Percentiles rank a stretch among this genome's conserved stretches.
Evolutionary conservation across 768 basidiomycete species (phyloP).

Genomic region (Calocybe indica): DNA sequence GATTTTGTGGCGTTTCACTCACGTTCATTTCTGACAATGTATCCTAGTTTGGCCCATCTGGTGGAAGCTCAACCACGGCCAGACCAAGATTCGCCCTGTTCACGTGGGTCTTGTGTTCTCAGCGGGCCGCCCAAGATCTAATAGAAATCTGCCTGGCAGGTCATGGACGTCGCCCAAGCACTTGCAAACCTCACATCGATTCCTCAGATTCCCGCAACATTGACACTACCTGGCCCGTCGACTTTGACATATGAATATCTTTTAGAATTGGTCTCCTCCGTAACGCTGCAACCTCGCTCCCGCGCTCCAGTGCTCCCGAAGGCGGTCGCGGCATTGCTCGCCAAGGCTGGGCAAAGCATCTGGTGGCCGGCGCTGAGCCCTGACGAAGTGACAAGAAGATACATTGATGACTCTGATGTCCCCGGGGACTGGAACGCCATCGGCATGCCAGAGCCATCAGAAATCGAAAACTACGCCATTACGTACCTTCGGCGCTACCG

Average conservation of each 20-base stretch:
- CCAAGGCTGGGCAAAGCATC: constrained; percentile 53
- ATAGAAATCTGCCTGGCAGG: constrained; percentile 36
- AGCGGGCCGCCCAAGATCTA: too few species aligned
- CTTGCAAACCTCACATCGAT: constrained; percentile 70
- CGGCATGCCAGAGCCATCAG: constrained; percentile 68
- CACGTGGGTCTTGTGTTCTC: constrained; percentile 54
- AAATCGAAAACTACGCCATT: constrained; percentile 84
- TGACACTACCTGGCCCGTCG: constrained; percentile 86
- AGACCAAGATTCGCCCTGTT: constrained; percentile 85
- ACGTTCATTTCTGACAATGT: constrained; percentile 5
- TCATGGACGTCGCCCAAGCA: constrained; percentile 91
- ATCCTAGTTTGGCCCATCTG: constrained; percentile 79
- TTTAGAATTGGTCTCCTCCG: constrained; percentile 67
- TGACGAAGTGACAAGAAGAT: constrained; percentile 87
- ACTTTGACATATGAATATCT: constrained; percentile 80
- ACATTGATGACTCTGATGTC: constrained; percentile 72
- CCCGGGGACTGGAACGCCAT: constrained; percentile 81
- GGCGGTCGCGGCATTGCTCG: constrained; percentile 53
- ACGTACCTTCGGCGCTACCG: constrained; percentile 87
- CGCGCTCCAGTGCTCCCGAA: constrained; percentile 75
- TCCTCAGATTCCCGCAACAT: constrained; percentile 57
- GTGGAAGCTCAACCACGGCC: constrained; percentile 88
- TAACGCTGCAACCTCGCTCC: constrained; percentile 74
- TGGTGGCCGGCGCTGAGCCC: constrained; percentile 95
- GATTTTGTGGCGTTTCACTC: constrained; percentile 8